These are phyloP conservation scores for Lactarius quietus DNA, from an alignment of 768 basidiomycete species.

Conservation along the genomic window DNA sequence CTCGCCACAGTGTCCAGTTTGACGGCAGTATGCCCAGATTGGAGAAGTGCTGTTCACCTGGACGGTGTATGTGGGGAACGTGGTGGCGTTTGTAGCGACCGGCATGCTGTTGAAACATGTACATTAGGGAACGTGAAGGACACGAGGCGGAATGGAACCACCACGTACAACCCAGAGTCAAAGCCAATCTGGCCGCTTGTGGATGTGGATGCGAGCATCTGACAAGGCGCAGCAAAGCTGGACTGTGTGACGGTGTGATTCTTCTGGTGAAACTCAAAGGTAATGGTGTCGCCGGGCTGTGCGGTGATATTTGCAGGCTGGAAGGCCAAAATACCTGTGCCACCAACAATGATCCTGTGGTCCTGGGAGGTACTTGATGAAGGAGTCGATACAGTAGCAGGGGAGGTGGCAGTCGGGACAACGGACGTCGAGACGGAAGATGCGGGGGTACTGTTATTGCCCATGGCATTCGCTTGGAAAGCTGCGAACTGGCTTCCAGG, in stretches of 20 bases:
- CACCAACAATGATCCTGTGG: constrained; percentile 34
- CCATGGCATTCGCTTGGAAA: constrained; percentile 53
- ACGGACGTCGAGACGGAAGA: constrained; percentile 25
- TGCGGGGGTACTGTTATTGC: constrained; percentile 16
- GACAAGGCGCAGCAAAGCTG: constrained; percentile 37
- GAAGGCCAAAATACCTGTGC: constrained; percentile 30
- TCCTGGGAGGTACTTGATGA: constrained; percentile 30
- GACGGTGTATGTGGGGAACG: constrained; percentile 52
- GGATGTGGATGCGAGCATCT: constrained; percentile 40
- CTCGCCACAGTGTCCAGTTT: constrained; percentile 46
- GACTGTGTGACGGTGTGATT: constrained; percentile 41
- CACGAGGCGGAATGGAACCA: background rate
- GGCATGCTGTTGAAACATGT: constrained; percentile 38
- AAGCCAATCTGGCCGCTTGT: constrained; percentile 43
- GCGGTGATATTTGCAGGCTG: constrained; percentile 37
- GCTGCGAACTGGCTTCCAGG: constrained; percentile 50
- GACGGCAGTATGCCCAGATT: constrained; percentile 55
- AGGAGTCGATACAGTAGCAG: constrained; percentile 28
- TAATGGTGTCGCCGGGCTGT: constrained; percentile 38
- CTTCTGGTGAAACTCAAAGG: constrained; percentile 41
- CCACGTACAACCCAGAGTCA: constrained; percentile 39
- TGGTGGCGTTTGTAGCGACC: constrained; percentile 41
- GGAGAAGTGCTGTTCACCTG: constrained; percentile 53
- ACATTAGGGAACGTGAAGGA: background rate
- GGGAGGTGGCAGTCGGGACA: constrained; percentile 33